These are phyloP conservation scores for Fraxinus baroniana DNA, from an alignment of 305 asterid species.

Conservation along the genomic window DNA sequence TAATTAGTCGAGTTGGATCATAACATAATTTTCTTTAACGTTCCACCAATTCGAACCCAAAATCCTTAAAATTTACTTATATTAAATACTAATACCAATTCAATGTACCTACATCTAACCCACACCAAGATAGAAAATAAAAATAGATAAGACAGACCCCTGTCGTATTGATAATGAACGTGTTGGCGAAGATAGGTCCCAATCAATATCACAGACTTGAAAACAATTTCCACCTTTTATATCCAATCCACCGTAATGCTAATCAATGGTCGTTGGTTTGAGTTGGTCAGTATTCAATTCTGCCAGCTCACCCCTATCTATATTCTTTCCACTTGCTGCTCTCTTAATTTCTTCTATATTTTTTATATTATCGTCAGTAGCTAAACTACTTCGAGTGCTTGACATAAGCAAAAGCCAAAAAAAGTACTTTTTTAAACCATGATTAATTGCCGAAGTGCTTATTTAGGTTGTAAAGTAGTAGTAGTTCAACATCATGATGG, in stretches of 20 bases:
- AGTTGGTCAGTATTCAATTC: background rate
- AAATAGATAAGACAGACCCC: background rate
- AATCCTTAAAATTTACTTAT: no score
- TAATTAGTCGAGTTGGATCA: no score
- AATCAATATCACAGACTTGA: background rate
- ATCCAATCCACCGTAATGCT: background rate
- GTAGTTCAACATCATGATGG: background rate
- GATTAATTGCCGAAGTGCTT: background rate
- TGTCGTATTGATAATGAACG: no score
- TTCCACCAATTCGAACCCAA: no score
- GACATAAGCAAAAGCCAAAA: background rate
- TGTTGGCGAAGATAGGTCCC: background rate
- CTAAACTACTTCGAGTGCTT: slow-evolving; percentile 9
- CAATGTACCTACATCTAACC: background rate
- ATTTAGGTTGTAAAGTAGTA: background rate
- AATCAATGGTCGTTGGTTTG: background rate
- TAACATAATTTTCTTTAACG: no score
- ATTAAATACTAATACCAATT: no score
- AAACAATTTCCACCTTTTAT: background rate
- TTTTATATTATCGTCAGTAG: background rate
- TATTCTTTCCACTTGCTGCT: background rate
- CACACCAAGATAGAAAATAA: background rate
- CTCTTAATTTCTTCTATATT: background rate
- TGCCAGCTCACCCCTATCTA: background rate
- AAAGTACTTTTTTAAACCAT: background rate